These are phyloP conservation scores for Candida chilensis DNA, from an alignment of 805 yeast species.

Conservation along the genomic window DNA sequence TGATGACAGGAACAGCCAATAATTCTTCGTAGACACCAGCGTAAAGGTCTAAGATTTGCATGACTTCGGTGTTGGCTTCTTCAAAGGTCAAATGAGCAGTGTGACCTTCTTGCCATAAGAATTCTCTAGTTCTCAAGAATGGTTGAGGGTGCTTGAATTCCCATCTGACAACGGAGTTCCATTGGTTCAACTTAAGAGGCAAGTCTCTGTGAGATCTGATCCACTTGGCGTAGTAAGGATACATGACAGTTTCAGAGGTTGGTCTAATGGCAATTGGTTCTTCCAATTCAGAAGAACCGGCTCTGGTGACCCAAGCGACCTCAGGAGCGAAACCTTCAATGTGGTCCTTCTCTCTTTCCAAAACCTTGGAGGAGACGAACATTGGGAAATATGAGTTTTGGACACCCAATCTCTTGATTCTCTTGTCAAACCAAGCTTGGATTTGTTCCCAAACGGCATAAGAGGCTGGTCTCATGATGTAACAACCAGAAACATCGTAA, in stretches of 20 bases:
- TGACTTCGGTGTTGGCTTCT: constrained; percentile 78
- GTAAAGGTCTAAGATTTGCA: constrained; percentile 79
- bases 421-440: constrained; percentile 75
- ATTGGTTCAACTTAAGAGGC: constrained; percentile 93
- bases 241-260: constrained; percentile 99
- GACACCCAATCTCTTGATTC: constrained; percentile 84
- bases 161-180: constrained; percentile 99
- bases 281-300: constrained; percentile 89
- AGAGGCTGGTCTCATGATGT: constrained; percentile 93
- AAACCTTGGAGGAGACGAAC: constrained; percentile 89
- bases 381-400: constrained; percentile 96
- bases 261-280: constrained; percentile 99
- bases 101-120: constrained; percentile 99
- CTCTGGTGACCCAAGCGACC: constrained; percentile 99
- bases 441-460: constrained; percentile 92
- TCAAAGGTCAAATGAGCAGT: constrained; percentile 86
- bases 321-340: constrained; percentile 99
- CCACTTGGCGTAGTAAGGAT: constrained; percentile 99
- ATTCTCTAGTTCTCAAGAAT: constrained; percentile 96
- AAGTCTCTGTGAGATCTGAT: constrained; percentile 96
- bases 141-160: constrained; percentile 99
- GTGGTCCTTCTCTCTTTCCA: constrained; percentile 97
- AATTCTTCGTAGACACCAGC: constrained; percentile 80
- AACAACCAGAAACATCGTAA: constrained; percentile 98
- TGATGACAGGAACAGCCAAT: constrained; percentile 94